Evolutionary conservation across 225 moss, liverwort and hornwort species (phyloP).

Genomic region (Sphagnum tenellum): DNA sequence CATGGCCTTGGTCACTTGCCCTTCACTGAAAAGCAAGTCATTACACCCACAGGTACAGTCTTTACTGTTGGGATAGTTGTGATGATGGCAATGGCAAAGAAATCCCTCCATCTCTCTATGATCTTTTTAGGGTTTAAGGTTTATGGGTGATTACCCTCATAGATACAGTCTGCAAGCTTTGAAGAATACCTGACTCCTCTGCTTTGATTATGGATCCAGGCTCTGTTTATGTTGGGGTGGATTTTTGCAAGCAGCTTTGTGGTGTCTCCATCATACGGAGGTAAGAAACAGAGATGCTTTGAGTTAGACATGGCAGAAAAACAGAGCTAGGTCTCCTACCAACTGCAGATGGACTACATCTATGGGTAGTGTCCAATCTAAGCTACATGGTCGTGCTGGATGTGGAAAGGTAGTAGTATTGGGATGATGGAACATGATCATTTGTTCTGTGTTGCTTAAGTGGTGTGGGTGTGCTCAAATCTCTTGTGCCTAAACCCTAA

Average conservation of each 20-base stretch:
- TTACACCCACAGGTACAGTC: slow-evolving; percentile 63
- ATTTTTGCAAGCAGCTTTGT: slow-evolving; percentile 97
- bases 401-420: too few species aligned
- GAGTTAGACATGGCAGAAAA: too few species aligned
- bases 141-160: background rate
- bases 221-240: slow-evolving; percentile 85
- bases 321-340: too few species aligned
- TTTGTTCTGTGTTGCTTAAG: too few species aligned
- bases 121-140: background rate
- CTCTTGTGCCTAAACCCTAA: too few species aligned
- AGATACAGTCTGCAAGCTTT: background rate
- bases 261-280: slow-evolving; percentile 94
- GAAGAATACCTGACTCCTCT: too few species aligned
- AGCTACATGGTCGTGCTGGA: too few species aligned
- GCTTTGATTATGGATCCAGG: slow-evolving; percentile 15
- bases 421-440: too few species aligned
- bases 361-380: too few species aligned
- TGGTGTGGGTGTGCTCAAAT: too few species aligned
- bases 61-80: background rate
- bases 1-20: slow-evolving; percentile 93
- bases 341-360: too few species aligned
- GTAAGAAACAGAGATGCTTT: slow-evolving; percentile 10
- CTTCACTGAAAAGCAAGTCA: slow-evolving; percentile 90
- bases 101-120: background rate
- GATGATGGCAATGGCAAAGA: background rate